A percentile compares a stretch with the other conserved stretches of the same genome.
These are phyloP conservation scores for Orychophragmus violaceus DNA, from an alignment of 345 rosid genomes.

Conservation along the genomic window DNA sequence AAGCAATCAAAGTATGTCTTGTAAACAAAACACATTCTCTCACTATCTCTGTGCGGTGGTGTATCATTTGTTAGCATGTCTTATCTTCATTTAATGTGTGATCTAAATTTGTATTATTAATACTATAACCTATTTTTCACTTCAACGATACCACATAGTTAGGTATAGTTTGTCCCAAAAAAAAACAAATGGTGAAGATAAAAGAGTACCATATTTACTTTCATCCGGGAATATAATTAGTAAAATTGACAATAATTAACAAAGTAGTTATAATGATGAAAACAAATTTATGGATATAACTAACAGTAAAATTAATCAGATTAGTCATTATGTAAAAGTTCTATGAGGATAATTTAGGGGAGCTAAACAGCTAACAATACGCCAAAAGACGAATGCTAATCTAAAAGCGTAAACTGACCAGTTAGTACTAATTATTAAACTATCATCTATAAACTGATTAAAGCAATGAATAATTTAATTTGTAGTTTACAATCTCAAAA, in stretches of 20 bases:
- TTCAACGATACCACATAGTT: no score
- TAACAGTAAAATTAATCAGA: no score
- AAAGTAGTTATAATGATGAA: no score
- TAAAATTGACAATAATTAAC: no score
- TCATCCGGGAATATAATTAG: no score
- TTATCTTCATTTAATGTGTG: slow-evolving; percentile 18
- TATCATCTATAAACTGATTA: background rate
- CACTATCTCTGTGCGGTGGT: slow-evolving; percentile 10
- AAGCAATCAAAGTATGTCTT: slow-evolving; percentile 29
- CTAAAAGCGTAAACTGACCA: background rate
- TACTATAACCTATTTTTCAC: no score
- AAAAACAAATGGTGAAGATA: no score
- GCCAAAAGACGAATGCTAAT: background rate
- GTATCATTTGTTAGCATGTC: slow-evolving; percentile 29
- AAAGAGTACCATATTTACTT: no score
- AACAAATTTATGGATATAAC: no score
- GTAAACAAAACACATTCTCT: slow-evolving; percentile 17
- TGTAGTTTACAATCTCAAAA: background rate
- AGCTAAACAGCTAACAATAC: background rate
- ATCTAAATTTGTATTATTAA: background rate
- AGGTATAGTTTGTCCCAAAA: no score
- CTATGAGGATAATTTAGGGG: background rate
- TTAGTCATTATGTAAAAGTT: no score
- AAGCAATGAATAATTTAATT: background rate
- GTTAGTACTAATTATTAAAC: background rate